Conservation (phyloP, 306 rosid species). For the Dicorynia guianensis region DNA sequence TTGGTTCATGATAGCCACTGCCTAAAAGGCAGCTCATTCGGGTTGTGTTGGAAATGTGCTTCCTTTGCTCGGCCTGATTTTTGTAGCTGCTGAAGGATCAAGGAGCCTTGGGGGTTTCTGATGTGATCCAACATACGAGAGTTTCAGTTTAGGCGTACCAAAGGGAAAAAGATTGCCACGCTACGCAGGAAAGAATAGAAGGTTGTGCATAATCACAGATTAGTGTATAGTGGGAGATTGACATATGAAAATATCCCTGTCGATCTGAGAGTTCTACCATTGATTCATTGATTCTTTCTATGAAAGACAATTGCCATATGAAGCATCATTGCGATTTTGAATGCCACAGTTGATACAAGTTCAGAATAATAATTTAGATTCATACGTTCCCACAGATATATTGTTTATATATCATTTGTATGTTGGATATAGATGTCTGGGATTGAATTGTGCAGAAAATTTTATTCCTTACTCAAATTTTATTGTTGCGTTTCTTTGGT, state of each 20-base stretch:
- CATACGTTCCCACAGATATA: slow-evolving; percentile 26
- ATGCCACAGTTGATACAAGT: slow-evolving; percentile 46
- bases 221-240: slow-evolving; percentile 52
- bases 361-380: slow-evolving; percentile 41
- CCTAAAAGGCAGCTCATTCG: slow-evolving; percentile 47
- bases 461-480: background rate
- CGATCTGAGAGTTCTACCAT: slow-evolving; percentile 42
- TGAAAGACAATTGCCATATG: slow-evolving; percentile 39
- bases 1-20: slow-evolving; percentile 40
- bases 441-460: slow-evolving; percentile 27
- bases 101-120: slow-evolving; percentile 39
- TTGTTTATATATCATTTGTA: slow-evolving; percentile 37
- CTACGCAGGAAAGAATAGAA: slow-evolving; percentile 39
- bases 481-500: background rate
- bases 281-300: slow-evolving; percentile 65
- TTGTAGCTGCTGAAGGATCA: slow-evolving; percentile 47
- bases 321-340: slow-evolving; percentile 43
- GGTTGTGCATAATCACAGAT: slow-evolving; percentile 48
- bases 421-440: background rate
- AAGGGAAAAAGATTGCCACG: slow-evolving; percentile 40
- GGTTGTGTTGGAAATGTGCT: slow-evolving; percentile 49
- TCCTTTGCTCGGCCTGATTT: slow-evolving; percentile 41
- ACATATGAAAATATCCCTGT: slow-evolving; percentile 39
- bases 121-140: slow-evolving; percentile 30
- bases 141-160: slow-evolving; percentile 50